Base-by-base conservation (phyloP, 257 asterid species). In the Nyctanthes arbortristis region DNA sequence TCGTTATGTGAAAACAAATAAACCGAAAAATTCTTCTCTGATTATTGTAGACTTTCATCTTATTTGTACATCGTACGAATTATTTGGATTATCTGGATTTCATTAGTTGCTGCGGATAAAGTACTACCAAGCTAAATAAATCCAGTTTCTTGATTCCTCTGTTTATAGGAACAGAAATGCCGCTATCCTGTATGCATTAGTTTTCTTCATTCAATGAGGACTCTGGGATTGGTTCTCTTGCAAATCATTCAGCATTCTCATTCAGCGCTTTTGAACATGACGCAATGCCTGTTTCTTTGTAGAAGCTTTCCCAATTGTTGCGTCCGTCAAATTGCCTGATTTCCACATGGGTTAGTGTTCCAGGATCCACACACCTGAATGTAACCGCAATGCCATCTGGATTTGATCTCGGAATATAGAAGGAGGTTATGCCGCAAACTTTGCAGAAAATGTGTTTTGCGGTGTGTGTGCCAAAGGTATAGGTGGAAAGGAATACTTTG, bases 371-470 rank as follows among this genome's bases (percentile, higher is more conserved):
- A 11, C 98, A 93, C 30, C 36, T 47, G 34, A 75, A 79, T 2
- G 95, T 81, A 64, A 93, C 73, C 0, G 93, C 87, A 29, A 85
- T 20, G 0, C 96, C 95, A 62, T 88, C 97, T 0, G 97, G 97
- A 65, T 88, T 93, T 11, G 97, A 85, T 68, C 95, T 81, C 10
- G 98, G 93, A 72, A 83, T 70, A 75, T 88, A 93, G 78, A 88
- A 93, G 36, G 98, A 90, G 12, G 96, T 85, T 59, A 93, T 87
- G 66, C 97, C 98, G 74, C 98, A 93, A 25, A 87, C 75, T 72
- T 75, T 90, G 88, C 97, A 93, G 81, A 93, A 93, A 9, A 66
- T 85, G 80, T 93, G 97, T 60, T 90, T 90, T 3, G 96, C 93
- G 0, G 82, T 85, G 74, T 88, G 98, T 6, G 97, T 90, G 55